These are phyloP conservation scores for Grigorovia jiainica DNA, from an alignment of 805 yeast species.

Conservation along the genomic window DNA sequence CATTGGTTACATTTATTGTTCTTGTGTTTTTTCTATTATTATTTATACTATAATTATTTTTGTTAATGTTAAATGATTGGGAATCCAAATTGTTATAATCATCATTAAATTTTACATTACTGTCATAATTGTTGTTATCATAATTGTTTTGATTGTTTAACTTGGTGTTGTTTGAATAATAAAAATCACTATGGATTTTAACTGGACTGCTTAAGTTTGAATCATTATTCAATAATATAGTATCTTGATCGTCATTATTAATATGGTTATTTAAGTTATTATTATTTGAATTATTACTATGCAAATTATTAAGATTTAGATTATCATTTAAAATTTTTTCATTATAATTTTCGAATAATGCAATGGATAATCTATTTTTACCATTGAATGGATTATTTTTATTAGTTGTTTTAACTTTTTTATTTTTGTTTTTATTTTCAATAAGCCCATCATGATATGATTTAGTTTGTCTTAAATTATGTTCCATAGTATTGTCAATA, in stretches of 20 bases:
- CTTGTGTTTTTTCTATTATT: too few species aligned
- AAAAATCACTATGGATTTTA: too few species aligned
- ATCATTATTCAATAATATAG: slow-evolving; percentile 5
- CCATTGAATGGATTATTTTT: slow-evolving; percentile 16
- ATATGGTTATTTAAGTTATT: background rate
- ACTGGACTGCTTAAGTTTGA: background rate
- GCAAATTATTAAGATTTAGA: too few species aligned
- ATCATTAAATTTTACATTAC: too few species aligned
- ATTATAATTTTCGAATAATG: slow-evolving; percentile 22
- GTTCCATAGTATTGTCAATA: background rate
- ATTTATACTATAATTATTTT: too few species aligned
- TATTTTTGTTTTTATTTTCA: slow-evolving; percentile 7
- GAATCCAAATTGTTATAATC: too few species aligned
- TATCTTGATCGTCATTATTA: slow-evolving; percentile 8
- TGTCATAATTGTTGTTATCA: too few species aligned
- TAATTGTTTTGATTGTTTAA: too few species aligned
- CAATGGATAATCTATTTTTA: slow-evolving; percentile 27
- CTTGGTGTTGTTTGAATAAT: too few species aligned
- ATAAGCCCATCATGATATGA: slow-evolving; percentile 21
- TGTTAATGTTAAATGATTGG: too few species aligned
- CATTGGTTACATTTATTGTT: too few species aligned
- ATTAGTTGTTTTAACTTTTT: slow-evolving; percentile 1
- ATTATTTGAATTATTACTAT: background rate
- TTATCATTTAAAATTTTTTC: slow-evolving; percentile 1
- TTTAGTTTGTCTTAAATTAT: slow-evolving; percentile 14